Conservation (phyloP, 768 basidiomycete genomes). For the Hericium coralloides region DNA sequence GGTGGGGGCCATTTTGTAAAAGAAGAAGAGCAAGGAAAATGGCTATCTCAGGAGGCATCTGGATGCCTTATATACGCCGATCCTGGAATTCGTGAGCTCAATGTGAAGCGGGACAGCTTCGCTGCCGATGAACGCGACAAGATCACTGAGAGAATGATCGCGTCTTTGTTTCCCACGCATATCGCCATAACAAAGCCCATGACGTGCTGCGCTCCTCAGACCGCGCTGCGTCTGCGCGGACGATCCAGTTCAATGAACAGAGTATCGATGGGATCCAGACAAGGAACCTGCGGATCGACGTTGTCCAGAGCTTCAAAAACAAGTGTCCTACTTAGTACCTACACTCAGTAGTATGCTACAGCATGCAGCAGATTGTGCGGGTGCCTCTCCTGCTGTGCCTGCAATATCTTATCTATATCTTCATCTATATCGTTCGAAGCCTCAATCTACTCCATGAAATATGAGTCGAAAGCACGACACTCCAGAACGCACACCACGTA, state of each 20-base stretch:
- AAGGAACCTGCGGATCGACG: background rate
- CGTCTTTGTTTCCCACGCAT: constrained; percentile 58
- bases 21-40: background rate
- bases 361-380: constrained; percentile 89
- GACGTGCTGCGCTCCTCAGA: background rate
- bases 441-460: constrained; percentile 56
- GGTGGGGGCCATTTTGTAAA: constrained; percentile 22
- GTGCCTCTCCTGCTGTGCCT: constrained; percentile 78
- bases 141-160: constrained; percentile 29
- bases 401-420: constrained; percentile 82
- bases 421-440: constrained; percentile 79
- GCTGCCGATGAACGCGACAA: background rate
- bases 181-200: background rate
- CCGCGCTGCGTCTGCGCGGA: no score
- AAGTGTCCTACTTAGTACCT: background rate
- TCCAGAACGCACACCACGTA: constrained; percentile 31
- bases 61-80: background rate
- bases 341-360: constrained; percentile 75
- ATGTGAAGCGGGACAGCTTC: background rate
- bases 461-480: constrained; percentile 2
- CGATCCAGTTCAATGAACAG: no score
- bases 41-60: background rate
- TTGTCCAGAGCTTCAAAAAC: background rate
- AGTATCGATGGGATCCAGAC: background rate
- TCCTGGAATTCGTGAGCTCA: background rate